Evolutionary conservation across 2,329 filamentous ascomycete species (phyloP).

Genomic region (Alternaria metachromatica): DNA sequence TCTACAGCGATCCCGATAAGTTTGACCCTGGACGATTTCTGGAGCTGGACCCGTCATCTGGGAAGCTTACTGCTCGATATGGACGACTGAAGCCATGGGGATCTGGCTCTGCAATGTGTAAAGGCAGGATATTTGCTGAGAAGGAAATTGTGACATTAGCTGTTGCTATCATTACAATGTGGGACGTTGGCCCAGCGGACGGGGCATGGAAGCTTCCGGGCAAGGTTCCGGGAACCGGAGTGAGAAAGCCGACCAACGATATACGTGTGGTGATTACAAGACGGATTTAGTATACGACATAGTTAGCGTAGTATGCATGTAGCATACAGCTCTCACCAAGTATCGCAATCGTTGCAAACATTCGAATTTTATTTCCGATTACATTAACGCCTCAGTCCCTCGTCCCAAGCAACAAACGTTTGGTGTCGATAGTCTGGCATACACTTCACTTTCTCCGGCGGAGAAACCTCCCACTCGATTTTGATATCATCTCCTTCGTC

Average conservation of each 20-base stretch:
- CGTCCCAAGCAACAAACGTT: slow-evolving; percentile 19
- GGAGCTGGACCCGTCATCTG: slow-evolving; percentile 4
- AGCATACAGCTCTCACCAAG: neutral
- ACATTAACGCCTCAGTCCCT: neutral
- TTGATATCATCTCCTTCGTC: slow-evolving; percentile 37
- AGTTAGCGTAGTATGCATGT: neutral
- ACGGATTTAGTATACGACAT: neutral
- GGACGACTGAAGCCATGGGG: slow-evolving; percentile 17
- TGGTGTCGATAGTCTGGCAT: slow-evolving; percentile 46
- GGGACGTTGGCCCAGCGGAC: slow-evolving; percentile 59
- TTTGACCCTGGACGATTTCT: slow-evolving; percentile 15
- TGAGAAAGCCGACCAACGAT: neutral
- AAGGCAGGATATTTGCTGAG: slow-evolving; percentile 51
- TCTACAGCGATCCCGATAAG: slow-evolving; percentile 7
- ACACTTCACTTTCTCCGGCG: slow-evolving; percentile 58
- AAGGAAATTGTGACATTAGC: slow-evolving; percentile 53
- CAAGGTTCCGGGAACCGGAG: slow-evolving; percentile 12
- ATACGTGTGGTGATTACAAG: neutral
- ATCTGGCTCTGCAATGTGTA: slow-evolving; percentile 58
- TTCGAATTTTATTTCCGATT: neutral
- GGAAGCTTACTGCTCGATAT: slow-evolving; percentile 11
- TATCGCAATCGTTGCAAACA: too few relatives aligned
- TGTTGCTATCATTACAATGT: slow-evolving; percentile 61
- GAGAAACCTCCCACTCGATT: slow-evolving; percentile 55
- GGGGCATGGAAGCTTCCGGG: slow-evolving; percentile 12